These are phyloP conservation scores for Butyriboletus regius DNA, from an alignment of 1,284 basidiomycete genomes.

Conservation along the genomic window DNA sequence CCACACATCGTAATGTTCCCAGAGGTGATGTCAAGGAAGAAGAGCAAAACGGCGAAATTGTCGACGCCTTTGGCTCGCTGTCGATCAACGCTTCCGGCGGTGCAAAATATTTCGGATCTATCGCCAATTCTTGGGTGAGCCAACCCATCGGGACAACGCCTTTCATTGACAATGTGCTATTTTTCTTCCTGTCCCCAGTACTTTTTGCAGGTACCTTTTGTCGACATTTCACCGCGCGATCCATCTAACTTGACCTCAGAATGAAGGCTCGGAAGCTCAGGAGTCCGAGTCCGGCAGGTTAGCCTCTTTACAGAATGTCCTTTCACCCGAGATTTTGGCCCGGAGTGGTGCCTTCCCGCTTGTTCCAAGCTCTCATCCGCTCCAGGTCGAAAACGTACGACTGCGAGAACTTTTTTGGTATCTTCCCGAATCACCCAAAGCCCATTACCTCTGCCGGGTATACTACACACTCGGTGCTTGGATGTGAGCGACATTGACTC, in stretches of 20 bases:
- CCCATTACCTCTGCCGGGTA: conserved; percentile 52
- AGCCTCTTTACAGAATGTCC: conserved; percentile 45
- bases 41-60: conserved; percentile 58
- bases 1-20: conserved; percentile 23
- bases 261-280: conserved; percentile 47
- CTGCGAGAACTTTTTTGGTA: conserved; percentile 60
- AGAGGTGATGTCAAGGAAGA: conserved; percentile 45
- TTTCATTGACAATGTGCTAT: background rate
- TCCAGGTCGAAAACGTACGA: conserved; percentile 42
- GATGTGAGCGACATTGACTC: conserved; percentile 47
- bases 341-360: conserved; percentile 62
- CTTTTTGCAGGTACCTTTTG: conserved; percentile 54
- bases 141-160: background rate
- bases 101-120: conserved; percentile 66
- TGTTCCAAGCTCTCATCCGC: conserved; percentile 40
- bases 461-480: conserved; percentile 68
- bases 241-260: conserved; percentile 38
- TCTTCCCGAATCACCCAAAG: conserved; percentile 54
- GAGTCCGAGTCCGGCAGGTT: conserved; percentile 45
- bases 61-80: conserved; percentile 70
- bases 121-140: conserved; percentile 66
- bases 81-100: conserved; percentile 62
- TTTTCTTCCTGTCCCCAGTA: conserved; percentile 40
- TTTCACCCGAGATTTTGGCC: conserved; percentile 55
- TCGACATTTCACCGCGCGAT: conserved; percentile 4